phyloP scores from a whole-genome alignment of 2,329 filamentous ascomycete genomes.

The Trichoderma asperellum region DNA sequence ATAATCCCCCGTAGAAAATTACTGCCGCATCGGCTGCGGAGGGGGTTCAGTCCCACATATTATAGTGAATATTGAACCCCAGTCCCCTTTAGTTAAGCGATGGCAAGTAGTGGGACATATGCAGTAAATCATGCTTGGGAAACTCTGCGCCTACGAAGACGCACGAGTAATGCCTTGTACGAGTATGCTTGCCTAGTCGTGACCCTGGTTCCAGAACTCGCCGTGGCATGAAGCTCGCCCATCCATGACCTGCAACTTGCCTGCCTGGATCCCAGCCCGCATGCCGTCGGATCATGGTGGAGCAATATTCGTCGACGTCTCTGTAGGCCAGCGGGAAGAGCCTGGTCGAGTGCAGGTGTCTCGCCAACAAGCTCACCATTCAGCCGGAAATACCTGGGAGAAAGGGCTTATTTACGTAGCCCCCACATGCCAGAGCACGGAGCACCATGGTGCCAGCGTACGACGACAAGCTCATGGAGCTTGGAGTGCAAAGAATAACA shows the following conservation, averaged over 20 bases:
- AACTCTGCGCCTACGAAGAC: not conserved
- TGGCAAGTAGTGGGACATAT: conserved; percentile 19
- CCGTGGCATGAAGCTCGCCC: conserved; percentile 1
- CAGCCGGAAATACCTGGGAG: conserved; percentile 25
- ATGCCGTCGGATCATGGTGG: conserved; percentile 28
- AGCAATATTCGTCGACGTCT: conserved; percentile 21
- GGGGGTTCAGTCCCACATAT: conserved; percentile 13
- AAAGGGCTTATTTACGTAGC: conserved; percentile 20
- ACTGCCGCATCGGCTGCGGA: conserved; percentile 13
- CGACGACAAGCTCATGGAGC: not conserved
- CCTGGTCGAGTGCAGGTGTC: conserved; percentile 22
- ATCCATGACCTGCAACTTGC: conserved; percentile 7
- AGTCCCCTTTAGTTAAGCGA: conserved; percentile 17
- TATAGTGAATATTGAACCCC: conserved; percentile 21
- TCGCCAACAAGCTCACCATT: conserved; percentile 26
- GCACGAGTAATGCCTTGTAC: conserved; percentile 22
- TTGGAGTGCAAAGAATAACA: not conserved
- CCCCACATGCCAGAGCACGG: conserved; percentile 15
- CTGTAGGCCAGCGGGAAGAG: conserved; percentile 13
- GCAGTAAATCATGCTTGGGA: conserved; percentile 15
- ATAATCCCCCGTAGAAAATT: conserved; percentile 9
- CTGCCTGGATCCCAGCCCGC: conserved; percentile 15
- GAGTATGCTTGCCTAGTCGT: conserved; percentile 15
- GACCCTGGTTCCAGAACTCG: conserved; percentile 8
- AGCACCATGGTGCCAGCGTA: conserved; percentile 5